Conservation (phyloP, 1,139 yeast genomes). For the Geotrichum europaeum region DNA sequence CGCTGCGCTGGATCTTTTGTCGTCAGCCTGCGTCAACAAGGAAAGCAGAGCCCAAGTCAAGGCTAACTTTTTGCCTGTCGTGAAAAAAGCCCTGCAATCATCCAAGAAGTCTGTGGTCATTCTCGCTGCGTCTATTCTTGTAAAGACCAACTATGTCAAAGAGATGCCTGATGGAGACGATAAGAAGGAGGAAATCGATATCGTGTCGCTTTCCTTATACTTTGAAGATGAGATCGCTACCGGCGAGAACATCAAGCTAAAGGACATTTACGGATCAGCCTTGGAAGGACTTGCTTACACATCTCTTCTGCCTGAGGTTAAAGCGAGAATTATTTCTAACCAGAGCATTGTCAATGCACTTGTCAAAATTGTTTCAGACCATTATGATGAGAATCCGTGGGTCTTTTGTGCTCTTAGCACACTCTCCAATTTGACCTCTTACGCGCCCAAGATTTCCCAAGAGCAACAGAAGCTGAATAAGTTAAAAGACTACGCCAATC, state of each 20-base stretch:
- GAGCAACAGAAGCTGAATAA: constrained; percentile 32
- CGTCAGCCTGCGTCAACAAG: constrained; percentile 34
- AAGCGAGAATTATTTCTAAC: constrained; percentile 26
- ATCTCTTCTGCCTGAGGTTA: constrained; percentile 31
- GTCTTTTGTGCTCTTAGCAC: constrained; percentile 33
- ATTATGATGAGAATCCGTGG: constrained; percentile 23
- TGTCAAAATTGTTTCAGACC: constrained; percentile 17
- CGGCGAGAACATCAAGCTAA: constrained; percentile 13
- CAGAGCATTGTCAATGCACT: constrained; percentile 22
- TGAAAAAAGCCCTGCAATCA: constrained; percentile 26
- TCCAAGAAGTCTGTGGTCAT: constrained; percentile 26
- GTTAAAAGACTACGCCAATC: constrained; percentile 33
- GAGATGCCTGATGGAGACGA: constrained; percentile 11
- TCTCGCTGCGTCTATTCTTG: constrained; percentile 34
- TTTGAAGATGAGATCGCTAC: constrained; percentile 30
- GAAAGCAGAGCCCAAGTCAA: constrained; percentile 31
- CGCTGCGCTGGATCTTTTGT: constrained; percentile 32
- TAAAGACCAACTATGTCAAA: constrained; percentile 27
- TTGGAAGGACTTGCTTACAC: constrained; percentile 39
- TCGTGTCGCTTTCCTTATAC: constrained; percentile 28
- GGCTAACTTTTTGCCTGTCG: constrained; percentile 26
- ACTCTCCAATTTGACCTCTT: constrained; percentile 31
- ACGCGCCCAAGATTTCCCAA: constrained; percentile 30
- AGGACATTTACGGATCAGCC: constrained; percentile 25
- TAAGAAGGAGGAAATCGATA: constrained; percentile 22